Conservation (phyloP, 2,329 filamentous ascomycete genomes). For the Colletotrichum spaethianum region DNA sequence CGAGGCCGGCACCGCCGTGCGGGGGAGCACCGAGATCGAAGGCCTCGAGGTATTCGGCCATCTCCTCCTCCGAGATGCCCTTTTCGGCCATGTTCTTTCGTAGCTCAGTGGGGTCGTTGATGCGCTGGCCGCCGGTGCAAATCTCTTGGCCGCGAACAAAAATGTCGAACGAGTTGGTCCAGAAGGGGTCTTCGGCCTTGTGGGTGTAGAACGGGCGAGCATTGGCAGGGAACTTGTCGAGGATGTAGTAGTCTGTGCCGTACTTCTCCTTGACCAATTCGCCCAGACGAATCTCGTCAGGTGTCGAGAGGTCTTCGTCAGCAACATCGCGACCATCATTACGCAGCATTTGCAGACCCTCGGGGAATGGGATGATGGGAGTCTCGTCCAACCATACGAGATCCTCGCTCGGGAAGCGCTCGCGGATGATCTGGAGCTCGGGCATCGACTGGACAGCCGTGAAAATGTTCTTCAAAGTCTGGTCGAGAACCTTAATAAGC, state of each 20-base stretch:
- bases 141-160: slow-evolving; percentile 96
- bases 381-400: slow-evolving; percentile 91
- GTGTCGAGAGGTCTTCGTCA: slow-evolving; percentile 86
- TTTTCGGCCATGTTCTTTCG: slow-evolving; percentile 81
- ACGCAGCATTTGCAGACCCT: slow-evolving; percentile 86
- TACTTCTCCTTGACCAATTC: slow-evolving; percentile 89
- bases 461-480: slow-evolving; percentile 82
- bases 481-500: slow-evolving; percentile 83
- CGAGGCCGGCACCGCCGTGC: slow-evolving; percentile 91
- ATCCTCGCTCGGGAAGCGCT: slow-evolving; percentile 88
- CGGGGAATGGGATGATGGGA: slow-evolving; percentile 82
- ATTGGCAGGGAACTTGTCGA: slow-evolving; percentile 91
- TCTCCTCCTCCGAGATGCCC: slow-evolving; percentile 83
- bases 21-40: slow-evolving; percentile 92
- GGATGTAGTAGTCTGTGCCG: slow-evolving; percentile 90
- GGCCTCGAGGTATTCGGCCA: slow-evolving; percentile 91
- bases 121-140: slow-evolving; percentile 92
- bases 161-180: slow-evolving; percentile 95
- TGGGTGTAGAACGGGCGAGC: slow-evolving; percentile 94
- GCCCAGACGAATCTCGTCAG: slow-evolving; percentile 89
- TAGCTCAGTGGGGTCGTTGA: slow-evolving; percentile 84
- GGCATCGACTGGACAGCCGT: slow-evolving; percentile 60
- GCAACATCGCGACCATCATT: slow-evolving; percentile 84
- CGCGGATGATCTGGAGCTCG: slow-evolving; percentile 85
- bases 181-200: slow-evolving; percentile 79